Evolutionary conservation across 2,329 filamentous ascomycete genomes (phyloP).

Genomic region (Didymella arachidicola): DNA sequence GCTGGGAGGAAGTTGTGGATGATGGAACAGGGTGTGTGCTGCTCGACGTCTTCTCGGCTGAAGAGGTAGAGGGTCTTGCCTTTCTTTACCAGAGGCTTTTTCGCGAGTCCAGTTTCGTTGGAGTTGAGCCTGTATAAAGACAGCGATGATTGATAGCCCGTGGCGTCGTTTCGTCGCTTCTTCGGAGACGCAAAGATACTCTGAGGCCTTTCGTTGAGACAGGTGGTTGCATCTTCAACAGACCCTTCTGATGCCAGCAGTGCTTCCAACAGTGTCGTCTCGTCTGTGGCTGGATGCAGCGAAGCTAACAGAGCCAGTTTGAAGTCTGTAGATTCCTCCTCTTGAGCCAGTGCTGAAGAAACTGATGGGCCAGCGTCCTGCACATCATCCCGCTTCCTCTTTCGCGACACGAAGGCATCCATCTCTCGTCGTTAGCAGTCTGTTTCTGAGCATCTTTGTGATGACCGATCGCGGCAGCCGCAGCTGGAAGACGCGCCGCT

Average conservation of each 20-base stretch:
- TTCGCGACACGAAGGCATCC: constrained; percentile 52
- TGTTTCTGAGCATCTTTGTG: background rate
- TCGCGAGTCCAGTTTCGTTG: constrained; percentile 13
- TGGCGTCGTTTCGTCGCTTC: constrained; percentile 39
- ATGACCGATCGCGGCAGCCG: background rate
- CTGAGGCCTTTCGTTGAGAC: constrained; percentile 55
- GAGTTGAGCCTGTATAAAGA: constrained; percentile 35
- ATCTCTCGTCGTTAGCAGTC: constrained; percentile 26
- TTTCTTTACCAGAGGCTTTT: constrained; percentile 69
- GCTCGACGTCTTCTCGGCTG: constrained; percentile 79
- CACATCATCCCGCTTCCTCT: constrained; percentile 40
- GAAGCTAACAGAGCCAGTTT: constrained; percentile 87
- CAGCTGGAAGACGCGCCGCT: constrained; percentile 18
- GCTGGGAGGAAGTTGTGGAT: constrained; percentile 86
- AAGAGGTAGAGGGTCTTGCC: constrained; percentile 86
- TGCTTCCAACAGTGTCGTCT: constrained; percentile 77
- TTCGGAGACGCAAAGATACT: constrained; percentile 40
- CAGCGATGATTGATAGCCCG: constrained; percentile 56
- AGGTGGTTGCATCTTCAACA: constrained; percentile 69
- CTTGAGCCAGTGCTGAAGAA: constrained; percentile 32
- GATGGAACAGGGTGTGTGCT: constrained; percentile 87
- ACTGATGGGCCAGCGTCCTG: background rate
- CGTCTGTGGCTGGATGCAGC: constrained; percentile 69
- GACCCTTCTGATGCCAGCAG: constrained; percentile 80
- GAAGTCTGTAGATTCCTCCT: constrained; percentile 84